Conservation (phyloP, 352 stramenopile species). For the Phytophthora crassamura region DNA sequence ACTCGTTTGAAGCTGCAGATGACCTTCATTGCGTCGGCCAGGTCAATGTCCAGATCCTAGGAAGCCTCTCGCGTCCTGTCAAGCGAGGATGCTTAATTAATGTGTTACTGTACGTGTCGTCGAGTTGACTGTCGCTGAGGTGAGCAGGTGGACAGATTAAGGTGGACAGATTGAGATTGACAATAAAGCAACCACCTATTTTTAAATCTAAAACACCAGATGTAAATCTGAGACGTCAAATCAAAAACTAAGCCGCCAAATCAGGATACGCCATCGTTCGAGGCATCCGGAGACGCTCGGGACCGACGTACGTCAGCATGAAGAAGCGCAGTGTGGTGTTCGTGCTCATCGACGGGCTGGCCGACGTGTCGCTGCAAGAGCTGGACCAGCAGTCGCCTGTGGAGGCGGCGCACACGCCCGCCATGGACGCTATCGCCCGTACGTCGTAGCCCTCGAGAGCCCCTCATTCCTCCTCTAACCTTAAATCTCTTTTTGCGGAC, state of each 20-base stretch:
- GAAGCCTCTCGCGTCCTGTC: too few relatives aligned
- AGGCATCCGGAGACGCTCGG: background rate
- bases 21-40: slow-evolving; percentile 8
- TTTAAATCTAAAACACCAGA: too few relatives aligned
- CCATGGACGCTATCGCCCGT: slow-evolving; percentile 89
- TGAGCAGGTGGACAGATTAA: too few relatives aligned
- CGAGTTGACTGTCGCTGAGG: too few relatives aligned
- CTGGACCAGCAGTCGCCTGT: slow-evolving; percentile 67
- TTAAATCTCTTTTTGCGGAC: background rate
- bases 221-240: too few relatives aligned
- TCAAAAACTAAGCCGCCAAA: too few relatives aligned
- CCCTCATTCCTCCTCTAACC: background rate
- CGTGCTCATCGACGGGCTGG: slow-evolving; percentile 88
- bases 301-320: slow-evolving; percentile 28
- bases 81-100: too few relatives aligned
- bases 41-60: slow-evolving; percentile 4
- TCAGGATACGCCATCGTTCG: too few relatives aligned
- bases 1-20: slow-evolving; percentile 15
- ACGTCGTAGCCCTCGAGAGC: slow-evolving; percentile 19
- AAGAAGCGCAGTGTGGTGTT: slow-evolving; percentile 75
- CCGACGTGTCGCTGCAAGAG: slow-evolving; percentile 74
- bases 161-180: too few relatives aligned
- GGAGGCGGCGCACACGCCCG: slow-evolving; percentile 68
- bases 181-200: too few relatives aligned
- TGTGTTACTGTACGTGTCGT: too few relatives aligned